Base-by-base conservation (phyloP, 164 flowering plant genomes). In the Santalum album region DNA sequence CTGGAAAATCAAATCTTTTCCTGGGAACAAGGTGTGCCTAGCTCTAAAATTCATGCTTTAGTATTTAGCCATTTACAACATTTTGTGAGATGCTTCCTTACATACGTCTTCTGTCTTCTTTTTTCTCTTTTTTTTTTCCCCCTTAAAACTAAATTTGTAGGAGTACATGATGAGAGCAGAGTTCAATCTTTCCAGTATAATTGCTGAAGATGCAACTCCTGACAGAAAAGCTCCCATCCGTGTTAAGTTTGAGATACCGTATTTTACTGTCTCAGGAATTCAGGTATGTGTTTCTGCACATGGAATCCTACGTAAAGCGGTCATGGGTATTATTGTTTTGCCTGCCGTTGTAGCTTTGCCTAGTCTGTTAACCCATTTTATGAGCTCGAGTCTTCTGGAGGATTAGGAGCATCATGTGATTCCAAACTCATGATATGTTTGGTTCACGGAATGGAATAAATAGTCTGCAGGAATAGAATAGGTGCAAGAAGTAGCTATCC, bases 241-340 rank as follows among this genome's bases (percentile, higher is more conserved):
- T 44, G 96, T 92, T 68, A 89, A 92, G 73, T 92, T 92, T 69
- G 99, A 92, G 69, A 89, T 92, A 60, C 99, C 99, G 38, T 92
- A 92, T 70, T 92, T 92, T 64, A 89, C 99, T 9, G 94, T 92
- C 51, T 92, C 96, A 12, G 99, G 96, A 51, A 92, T 92, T 58
- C 97, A 92, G 96, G 99, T 92, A 72, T 44, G 5, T 46, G 4
- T 6, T 20, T 23, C 1, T 24, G 22, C 1, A 0, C 21, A n/a
- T 43, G 5, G 3, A 12, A 43, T 43, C 21, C 12, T 43, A n/a
- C n/a, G n/a, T n/a, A n/a, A n/a, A n/a, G n/a, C n/a, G n/a, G n/a
- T n/a, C n/a, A n/a, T n/a, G n/a, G n/a, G n/a, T n/a, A n/a, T n/a
- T n/a, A n/a, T n/a, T n/a, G n/a, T n/a, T n/a, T n/a, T n/a, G n/a